Evolutionary conservation across 1,139 yeast genomes (phyloP), one percentile per base, ranked within the genome.

Genomic region (Kurtzmaniella natalensis): DNA sequence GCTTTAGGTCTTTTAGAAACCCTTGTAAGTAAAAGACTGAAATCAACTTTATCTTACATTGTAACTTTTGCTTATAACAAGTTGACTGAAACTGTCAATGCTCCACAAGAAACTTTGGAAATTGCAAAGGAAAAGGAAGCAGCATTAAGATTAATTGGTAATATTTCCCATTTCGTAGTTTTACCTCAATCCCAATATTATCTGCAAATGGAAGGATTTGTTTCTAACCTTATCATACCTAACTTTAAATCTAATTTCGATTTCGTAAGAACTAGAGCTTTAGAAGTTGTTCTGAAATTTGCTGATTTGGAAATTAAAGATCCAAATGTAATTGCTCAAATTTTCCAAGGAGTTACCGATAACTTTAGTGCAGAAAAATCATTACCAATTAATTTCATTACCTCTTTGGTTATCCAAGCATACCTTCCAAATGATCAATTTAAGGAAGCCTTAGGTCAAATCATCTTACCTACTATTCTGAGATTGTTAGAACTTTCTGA

Each of bases 371-470:
- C 52, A 6, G 39, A 46, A 4, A 64, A 63, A 28, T 68, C 78
- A 39, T 64, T 92, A 36, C 96, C 96, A 1, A 86, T 88, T 3
- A 82, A 81, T 50, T 71, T 92, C 32, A 85, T 87, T 50, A 88
- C 92, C 18, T 87, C 96, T 0, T 64, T 88, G 40, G 92, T 95
- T 0, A 68, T 92, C 35, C 96, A 89, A 59, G 78, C 94, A 1
- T 81, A 82, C 50, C 71, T 86, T 34, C 71, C 70, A 28, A 72
- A 78, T 36, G 78, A 76, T 0, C 74, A 72, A 32, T 86, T 89
- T 50, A 76, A 77, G 48, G 79, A 76, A 31, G 81, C 84, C 1
- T 59, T 92, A 29, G 71, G 86, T 1, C 55, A 72, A 4, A 76
- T 81, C 28, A 82, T 92, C 36, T 75, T 92, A 22, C 85, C 85